Evolutionary conservation across 2,329 filamentous ascomycete genomes (phyloP), one percentile per base, ranked within the genome.

Genomic region (Cadophora gregata): DNA sequence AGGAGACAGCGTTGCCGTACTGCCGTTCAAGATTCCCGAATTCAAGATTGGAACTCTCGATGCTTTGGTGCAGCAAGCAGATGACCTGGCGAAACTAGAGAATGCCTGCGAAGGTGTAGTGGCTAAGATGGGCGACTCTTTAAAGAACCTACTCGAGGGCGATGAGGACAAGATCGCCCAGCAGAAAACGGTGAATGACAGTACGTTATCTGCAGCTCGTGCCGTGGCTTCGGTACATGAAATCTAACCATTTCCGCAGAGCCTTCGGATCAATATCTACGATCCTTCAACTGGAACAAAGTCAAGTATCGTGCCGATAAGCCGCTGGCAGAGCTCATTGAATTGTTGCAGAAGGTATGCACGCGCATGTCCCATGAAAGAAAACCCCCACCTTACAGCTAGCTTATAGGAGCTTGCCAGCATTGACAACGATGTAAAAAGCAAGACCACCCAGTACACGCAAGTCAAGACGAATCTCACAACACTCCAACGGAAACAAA

Each of bases 31-130:
- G 65, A 91, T 98, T 70, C 96, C 96, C 24, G 90, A 93, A 71
- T 97, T 99, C 86, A 99, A 98, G 84, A 97, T 99, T 78, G 96
- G 96, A 66, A 97, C 96, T 0, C 86, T 99, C 45, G 96, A 99
- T 81, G 93, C 92, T 47, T 85, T 99, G 66, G 93, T 99, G 53
- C 93, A 97, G 81, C 95, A 99, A 80, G 96, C 96, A 65, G 96
- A 99, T 77, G 96, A 98, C 77, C 84, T 99, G 63, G 86, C 90
- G 67, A 98, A 97, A 87, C 88, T 98, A 61, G 93, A 96, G 72
- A 79, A 85, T 42, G 85, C 87, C 42, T 97, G 93, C 78, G 88
- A 94, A 79, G 87, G 85, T 62, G 93, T 97, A 7, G 94, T 97
- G 47, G 85, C 85, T 73, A 98, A 97, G 82, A 92, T 98, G 45